Evolutionary conservation across 352 stramenopile genomes (phyloP).

Genomic region (Globisporangium mamillatum): DNA sequence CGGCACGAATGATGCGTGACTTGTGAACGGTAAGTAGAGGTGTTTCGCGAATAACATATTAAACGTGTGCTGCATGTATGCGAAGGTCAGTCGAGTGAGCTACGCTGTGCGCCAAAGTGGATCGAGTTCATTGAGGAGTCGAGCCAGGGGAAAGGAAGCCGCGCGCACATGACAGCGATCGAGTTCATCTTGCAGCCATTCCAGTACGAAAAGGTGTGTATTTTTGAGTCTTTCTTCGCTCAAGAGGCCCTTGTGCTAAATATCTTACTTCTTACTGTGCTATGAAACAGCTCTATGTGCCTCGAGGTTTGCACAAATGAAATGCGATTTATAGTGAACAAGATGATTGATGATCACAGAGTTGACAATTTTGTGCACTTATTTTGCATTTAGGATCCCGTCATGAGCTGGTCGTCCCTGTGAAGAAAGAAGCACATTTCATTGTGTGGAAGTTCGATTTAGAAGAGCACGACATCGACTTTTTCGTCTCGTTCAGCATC

Average conservation of each 20-base stretch:
- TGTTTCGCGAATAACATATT: neutral
- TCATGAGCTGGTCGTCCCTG: constrained; percentile 56
- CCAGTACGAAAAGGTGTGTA: constrained; percentile 53
- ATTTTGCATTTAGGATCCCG: constrained; percentile 29
- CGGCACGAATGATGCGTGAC: too few species aligned
- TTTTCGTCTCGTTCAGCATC: constrained; percentile 53
- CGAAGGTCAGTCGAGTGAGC: constrained; percentile 18
- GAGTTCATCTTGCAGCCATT: constrained; percentile 85
- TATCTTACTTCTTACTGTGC: neutral
- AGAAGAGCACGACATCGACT: constrained; percentile 80
- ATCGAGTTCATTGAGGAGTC: constrained; percentile 53
- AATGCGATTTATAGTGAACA: neutral
- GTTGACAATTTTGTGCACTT: constrained; percentile 5
- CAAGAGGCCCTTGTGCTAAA: neutral
- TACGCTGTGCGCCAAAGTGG: constrained; percentile 45
- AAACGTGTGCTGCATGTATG: neutral
- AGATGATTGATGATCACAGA: neutral
- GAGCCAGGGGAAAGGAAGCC: constrained; percentile 37
- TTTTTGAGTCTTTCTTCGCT: neutral
- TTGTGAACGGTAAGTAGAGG: neutral
- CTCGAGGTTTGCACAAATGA: constrained; percentile 12
- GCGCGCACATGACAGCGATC: constrained; percentile 75
- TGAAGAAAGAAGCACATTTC: constrained; percentile 45
- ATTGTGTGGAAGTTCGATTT: constrained; percentile 84
- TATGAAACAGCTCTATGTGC: constrained; percentile 16